Evolutionary conservation across 1,284 basidiomycete genomes (phyloP).

Genomic region (Sporisorium scitamineum): DNA sequence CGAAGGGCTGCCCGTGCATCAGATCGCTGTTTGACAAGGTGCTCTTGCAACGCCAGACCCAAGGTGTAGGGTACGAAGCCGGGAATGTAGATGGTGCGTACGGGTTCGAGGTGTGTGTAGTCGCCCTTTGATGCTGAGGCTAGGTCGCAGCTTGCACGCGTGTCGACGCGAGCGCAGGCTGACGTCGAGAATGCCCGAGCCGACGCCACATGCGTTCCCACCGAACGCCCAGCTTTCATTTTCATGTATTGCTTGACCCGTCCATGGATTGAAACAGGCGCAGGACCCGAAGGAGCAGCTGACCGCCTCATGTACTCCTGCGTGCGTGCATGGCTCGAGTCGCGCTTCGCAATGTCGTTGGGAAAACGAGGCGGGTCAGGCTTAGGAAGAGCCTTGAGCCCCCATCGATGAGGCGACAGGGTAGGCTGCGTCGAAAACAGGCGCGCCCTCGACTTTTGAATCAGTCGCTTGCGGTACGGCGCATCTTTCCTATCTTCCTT

Average conservation of each 20-base stretch:
- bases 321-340: neutral
- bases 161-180: neutral
- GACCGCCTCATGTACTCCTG: neutral
- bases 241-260: neutral
- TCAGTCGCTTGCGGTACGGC: neutral
- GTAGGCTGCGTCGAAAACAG: neutral
- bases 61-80: slow-evolving; percentile 63
- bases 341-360: neutral
- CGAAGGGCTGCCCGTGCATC: slow-evolving; percentile 74
- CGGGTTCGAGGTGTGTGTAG: slow-evolving; percentile 28
- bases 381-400: neutral
- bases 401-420: slow-evolving; percentile 17
- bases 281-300: neutral
- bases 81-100: slow-evolving; percentile 54
- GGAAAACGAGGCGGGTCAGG: neutral
- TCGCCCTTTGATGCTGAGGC: slow-evolving; percentile 25
- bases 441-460: neutral
- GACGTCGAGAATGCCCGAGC: slow-evolving; percentile 22
- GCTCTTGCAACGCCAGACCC: slow-evolving; percentile 64
- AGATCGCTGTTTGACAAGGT: slow-evolving; percentile 55
- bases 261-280: neutral
- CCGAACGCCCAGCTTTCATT: neutral
- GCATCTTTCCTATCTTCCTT: slow-evolving; percentile 8
- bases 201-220: neutral
- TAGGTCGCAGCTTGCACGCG: slow-evolving; percentile 16